Base-by-base conservation (phyloP, 2,329 filamentous ascomycete species). In the Calonectria leucothoes region DNA sequence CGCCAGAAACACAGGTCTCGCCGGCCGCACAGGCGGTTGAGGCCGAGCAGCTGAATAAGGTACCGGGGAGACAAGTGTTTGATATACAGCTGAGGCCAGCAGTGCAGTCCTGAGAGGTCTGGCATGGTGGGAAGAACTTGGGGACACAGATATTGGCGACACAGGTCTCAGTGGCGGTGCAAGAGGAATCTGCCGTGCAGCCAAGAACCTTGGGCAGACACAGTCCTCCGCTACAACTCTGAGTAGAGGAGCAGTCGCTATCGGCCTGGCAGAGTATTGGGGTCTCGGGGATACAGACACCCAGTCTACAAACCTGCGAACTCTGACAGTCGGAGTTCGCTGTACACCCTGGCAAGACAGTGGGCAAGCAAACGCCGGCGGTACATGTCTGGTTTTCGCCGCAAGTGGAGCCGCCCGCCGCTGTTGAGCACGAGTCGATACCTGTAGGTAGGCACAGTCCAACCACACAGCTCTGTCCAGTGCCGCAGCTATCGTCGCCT, bases 151-250 rank as follows among this genome's bases (percentile, higher is more conserved):
- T 11, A 4, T 66, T 66, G 14, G 49, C 59, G 6, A 63, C 51
- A 17, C 71, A 73, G 15, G 25, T 23, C 42, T 73, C 51, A 11
- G 59, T 45, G 15, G 69, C 6, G n/a, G 33, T 35, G n/a, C 69
- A 71, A 20, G 49, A 52, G 4, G 27, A 20, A 20, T 69, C 66
- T 10, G 2, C 5, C 2, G 66, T 51, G 27, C 71, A 73, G 10
- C 31, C 42, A n/a, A 49, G 33, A 20, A 64, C 33, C 15, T 42
- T 35, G 6, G 70, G 52, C 5, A 72, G 35, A 37, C 70, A 72
- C 1, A 69, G 23, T 3, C 70, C 70, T 11, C 27, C 64, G 3
- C 25, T 35, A 14, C 70, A 72, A 11, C 23, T 63, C 11, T 72
- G 31, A 7, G 35, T n/a, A 1, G 45, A 52, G 5, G n/a, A 17